phyloP scores from a whole-genome alignment of 495 filamentous ascomycete species.

The Glarea lozoyensis region DNA sequence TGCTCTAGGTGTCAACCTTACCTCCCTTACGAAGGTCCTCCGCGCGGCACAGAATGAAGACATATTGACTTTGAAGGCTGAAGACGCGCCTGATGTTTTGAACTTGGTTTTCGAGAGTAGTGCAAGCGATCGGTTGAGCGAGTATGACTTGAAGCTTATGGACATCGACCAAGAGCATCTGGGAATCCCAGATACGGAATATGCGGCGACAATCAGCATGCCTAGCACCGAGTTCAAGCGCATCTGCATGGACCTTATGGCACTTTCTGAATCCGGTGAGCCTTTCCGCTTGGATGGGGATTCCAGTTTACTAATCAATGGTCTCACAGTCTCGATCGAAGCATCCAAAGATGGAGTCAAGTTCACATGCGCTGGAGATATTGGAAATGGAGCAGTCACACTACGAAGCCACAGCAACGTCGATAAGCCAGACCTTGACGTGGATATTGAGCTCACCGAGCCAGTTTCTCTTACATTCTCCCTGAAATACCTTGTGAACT shows the following conservation, averaged over 20 bases:
- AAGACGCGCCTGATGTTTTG: constrained; percentile 89
- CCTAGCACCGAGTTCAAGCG: constrained; percentile 85
- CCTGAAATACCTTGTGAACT: constrained; percentile 98
- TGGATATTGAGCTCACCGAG: constrained; percentile 85
- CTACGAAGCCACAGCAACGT: constrained; percentile 83
- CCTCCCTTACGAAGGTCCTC: constrained; percentile 93
- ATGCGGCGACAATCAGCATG: constrained; percentile 85
- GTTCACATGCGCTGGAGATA: constrained; percentile 90
- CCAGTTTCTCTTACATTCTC: constrained; percentile 96
- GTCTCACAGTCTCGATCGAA: constrained; percentile 74
- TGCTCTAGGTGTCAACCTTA: constrained; percentile 92
- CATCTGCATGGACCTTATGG: constrained; percentile 86
- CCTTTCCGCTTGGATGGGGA: not conserved
- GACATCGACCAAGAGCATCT: constrained; percentile 99
- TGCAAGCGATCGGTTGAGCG: constrained; percentile 83
- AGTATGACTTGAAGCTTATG: constrained; percentile 99
- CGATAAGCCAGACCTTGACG: constrained; percentile 79
- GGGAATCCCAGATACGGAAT: constrained; percentile 97
- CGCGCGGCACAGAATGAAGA: constrained; percentile 92
- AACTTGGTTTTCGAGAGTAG: constrained; percentile 93
- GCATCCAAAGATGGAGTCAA: constrained; percentile 96
- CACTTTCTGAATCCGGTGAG: constrained; percentile 88
- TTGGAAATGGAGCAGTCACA: constrained; percentile 88
- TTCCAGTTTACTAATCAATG: constrained; percentile 6
- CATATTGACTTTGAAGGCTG: constrained; percentile 91